These are phyloP conservation scores for Gastrolobium villosum DNA, from an alignment of 306 rosid species.

Conservation along the genomic window DNA sequence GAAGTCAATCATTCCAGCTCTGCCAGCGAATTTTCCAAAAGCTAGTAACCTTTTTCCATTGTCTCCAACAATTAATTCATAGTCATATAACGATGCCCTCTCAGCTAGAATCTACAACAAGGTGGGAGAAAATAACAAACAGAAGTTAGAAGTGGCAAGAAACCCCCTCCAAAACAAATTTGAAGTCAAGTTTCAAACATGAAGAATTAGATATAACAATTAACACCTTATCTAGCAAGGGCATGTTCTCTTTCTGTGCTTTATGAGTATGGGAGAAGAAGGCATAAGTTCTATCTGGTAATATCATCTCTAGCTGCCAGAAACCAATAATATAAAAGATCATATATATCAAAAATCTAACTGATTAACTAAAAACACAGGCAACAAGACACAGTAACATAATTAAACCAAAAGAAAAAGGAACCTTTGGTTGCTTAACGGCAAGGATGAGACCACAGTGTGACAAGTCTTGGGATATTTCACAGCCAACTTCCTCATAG, in stretches of 20 bases:
- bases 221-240: conserved; percentile 79
- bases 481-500: conserved; percentile 91
- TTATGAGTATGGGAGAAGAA: conserved; percentile 97
- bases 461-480: conserved; percentile 84
- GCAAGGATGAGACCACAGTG: conserved; percentile 90
- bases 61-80: conserved; percentile 89
- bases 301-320: conserved; percentile 82
- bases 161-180: conserved; percentile 2
- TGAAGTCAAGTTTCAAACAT: neutral
- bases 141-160: conserved; percentile 36
- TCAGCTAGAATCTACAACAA: conserved; percentile 70
- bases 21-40: conserved; percentile 95
- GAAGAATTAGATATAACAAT: conserved; percentile 30
- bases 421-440: conserved; percentile 86
- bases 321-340: conserved; percentile 15
- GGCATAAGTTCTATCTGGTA: conserved; percentile 91
- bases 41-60: conserved; percentile 82
- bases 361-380: neutral
- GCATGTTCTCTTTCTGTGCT: conserved; percentile 96
- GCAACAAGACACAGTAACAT: neutral
- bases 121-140: neutral
- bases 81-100: conserved; percentile 83
- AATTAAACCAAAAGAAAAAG: neutral
- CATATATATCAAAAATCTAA: conserved; percentile 3
- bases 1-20: conserved; percentile 92